Conservation (phyloP, 2,329 filamentous ascomycete species). For the Epichloe sylvatica region DNA sequence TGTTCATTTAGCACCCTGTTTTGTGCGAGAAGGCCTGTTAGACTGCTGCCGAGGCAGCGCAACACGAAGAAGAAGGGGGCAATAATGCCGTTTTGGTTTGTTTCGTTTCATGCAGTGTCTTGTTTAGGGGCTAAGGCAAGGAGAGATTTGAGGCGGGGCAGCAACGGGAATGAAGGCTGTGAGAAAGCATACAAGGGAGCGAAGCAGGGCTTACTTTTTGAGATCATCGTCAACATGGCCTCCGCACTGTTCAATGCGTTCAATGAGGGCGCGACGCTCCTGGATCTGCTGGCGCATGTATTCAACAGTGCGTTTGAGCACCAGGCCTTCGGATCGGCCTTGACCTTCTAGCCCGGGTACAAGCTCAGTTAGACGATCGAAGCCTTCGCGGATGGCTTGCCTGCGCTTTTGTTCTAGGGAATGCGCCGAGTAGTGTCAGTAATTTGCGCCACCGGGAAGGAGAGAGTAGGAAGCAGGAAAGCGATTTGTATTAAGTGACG, state of each 20-base stretch:
- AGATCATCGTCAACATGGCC: conserved; percentile 37
- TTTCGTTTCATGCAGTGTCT: neutral
- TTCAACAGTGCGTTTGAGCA: conserved; percentile 59
- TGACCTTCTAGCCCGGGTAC: conserved; percentile 74
- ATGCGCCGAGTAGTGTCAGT: neutral
- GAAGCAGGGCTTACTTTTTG: conserved; percentile 23
- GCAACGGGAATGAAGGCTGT: neutral
- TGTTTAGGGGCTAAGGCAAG: neutral
- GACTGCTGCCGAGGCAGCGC: neutral
- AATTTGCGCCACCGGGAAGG: neutral
- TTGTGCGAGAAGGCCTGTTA: neutral
- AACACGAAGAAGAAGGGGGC: neutral
- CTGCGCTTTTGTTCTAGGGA: conserved; percentile 30
- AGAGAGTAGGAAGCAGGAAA: neutral
- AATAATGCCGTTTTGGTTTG: neutral
- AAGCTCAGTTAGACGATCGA: conserved; percentile 65
- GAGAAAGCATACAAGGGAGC: neutral
- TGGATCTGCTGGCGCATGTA: conserved; percentile 48
- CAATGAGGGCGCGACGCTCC: conserved; percentile 43
- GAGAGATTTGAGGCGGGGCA: neutral
- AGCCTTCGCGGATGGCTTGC: conserved; percentile 64
- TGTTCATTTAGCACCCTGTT: conserved; percentile 8
- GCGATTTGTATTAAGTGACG: neutral
- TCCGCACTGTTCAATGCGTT: conserved; percentile 43
- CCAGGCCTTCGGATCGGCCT: conserved; percentile 70